Percentiles rank a stretch among this genome's conserved stretches.
Conservation (phyloP, 495 filamentous ascomycete species). For the Penicillium pulvis region DNA sequence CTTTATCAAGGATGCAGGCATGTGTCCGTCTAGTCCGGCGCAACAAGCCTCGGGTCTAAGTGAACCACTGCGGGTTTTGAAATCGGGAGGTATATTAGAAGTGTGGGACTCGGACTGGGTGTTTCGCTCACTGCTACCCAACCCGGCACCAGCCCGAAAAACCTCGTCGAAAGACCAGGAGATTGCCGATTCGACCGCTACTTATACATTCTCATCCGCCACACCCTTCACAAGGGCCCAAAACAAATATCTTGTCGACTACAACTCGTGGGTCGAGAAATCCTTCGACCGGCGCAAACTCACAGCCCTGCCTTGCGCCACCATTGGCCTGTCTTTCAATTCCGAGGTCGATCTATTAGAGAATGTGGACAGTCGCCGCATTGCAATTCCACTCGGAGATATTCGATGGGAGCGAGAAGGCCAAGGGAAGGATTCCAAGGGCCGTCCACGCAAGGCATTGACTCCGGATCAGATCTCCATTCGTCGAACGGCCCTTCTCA, state of each 20-base stretch:
- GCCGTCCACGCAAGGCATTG: constrained; percentile 50
- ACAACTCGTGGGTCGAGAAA: constrained; percentile 79
- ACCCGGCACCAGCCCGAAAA: constrained; percentile 63
- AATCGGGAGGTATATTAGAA: constrained; percentile 78
- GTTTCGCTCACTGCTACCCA: constrained; percentile 73
- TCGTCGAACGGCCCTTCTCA: constrained; percentile 75
- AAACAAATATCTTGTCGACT: constrained; percentile 80
- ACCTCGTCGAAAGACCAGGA: constrained; percentile 60
- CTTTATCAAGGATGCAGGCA: constrained; percentile 83
- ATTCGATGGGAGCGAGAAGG: constrained; percentile 83
- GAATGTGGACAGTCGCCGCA: constrained; percentile 68
- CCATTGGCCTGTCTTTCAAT: constrained; percentile 74
- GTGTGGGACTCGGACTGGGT: constrained; percentile 84
- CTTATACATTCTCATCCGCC: constrained; percentile 80
- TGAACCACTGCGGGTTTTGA: constrained; percentile 76
- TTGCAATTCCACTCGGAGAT: constrained; percentile 85
- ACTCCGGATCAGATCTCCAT: constrained; percentile 74
- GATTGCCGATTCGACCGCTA: constrained; percentile 64
- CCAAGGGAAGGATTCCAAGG: constrained; percentile 39
- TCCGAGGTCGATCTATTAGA: constrained; percentile 74
- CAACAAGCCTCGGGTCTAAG: constrained; percentile 67
- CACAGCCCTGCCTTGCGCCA: constrained; percentile 75
- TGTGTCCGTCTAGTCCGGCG: constrained; percentile 62
- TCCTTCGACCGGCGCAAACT: constrained; percentile 73
- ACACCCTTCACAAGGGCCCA: constrained; percentile 76